These are phyloP conservation scores for Malus hybrid DNA, from an alignment of 331 rosid species.

Conservation along the genomic window DNA sequence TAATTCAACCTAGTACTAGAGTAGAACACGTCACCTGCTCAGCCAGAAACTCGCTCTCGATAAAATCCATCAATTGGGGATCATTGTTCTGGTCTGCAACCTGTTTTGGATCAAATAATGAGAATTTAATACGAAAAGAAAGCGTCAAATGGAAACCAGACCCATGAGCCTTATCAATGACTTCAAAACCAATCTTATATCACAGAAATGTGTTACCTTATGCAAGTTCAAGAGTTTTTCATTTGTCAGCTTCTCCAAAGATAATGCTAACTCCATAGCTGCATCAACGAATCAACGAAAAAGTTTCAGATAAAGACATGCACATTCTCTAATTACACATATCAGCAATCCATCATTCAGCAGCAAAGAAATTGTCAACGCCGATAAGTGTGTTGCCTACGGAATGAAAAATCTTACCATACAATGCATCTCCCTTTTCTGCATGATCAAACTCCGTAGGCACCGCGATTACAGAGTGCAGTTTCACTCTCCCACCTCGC, in stretches of 20 bases:
- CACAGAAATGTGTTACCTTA: slow-evolving; percentile 26
- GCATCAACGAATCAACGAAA: slow-evolving; percentile 6
- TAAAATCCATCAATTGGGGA: slow-evolving; percentile 51
- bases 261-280: slow-evolving; percentile 83
- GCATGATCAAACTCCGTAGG: slow-evolving; percentile 52
- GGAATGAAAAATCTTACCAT: slow-evolving; percentile 27
- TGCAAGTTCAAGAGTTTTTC: slow-evolving; percentile 61
- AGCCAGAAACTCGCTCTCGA: slow-evolving; percentile 53
- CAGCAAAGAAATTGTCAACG: not conserved
- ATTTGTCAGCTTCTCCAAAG: slow-evolving; percentile 75
- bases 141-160: not conserved
- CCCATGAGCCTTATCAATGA: not conserved
- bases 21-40: slow-evolving; percentile 46
- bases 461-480: slow-evolving; percentile 37
- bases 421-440: slow-evolving; percentile 70
- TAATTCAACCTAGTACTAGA: not conserved
- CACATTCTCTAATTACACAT: too few species aligned
- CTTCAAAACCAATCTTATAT: not conserved
- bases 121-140: not conserved
- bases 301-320: too few species aligned
- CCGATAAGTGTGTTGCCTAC: too few species aligned
- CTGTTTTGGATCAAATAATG: slow-evolving; percentile 15
- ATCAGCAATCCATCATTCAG: too few species aligned
- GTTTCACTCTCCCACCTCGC: slow-evolving; percentile 61
- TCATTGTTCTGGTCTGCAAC: slow-evolving; percentile 48